Evolutionary conservation across 352 stramenopile genomes (phyloP).

Genomic region (Achlya hypogyna): DNA sequence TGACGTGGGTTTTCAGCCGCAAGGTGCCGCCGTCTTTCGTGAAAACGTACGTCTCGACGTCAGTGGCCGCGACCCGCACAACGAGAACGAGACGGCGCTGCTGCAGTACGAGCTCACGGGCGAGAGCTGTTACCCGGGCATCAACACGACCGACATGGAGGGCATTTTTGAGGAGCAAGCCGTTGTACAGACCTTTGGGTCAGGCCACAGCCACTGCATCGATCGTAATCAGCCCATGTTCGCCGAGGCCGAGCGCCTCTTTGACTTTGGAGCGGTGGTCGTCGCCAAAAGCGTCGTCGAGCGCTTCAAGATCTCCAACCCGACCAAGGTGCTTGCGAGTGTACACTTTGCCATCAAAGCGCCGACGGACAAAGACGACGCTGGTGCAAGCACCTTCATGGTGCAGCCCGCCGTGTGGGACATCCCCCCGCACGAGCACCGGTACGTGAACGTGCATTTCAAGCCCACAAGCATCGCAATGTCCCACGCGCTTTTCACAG

Average conservation of each 20-base stretch:
- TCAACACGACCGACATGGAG: conserved; percentile 79
- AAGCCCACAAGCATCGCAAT: conserved; percentile 77
- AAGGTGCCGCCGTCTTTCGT: conserved; percentile 57
- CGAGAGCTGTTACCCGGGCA: conserved; percentile 91
- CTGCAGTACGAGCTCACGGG: conserved; percentile 82
- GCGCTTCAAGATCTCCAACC: conserved; percentile 92
- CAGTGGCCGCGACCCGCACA: conserved; percentile 51
- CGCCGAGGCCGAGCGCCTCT: conserved; percentile 74
- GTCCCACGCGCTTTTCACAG: conserved; percentile 76
- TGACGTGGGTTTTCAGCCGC: conserved; percentile 75
- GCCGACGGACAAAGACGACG: background rate
- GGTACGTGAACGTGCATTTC: conserved; percentile 92
- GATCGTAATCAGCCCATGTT: conserved; percentile 40
- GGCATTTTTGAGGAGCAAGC: conserved; percentile 94
- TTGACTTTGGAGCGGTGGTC: conserved; percentile 84
- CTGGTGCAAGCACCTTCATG: conserved; percentile 38
- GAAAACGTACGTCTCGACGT: conserved; percentile 68
- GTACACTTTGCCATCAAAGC: conserved; percentile 76
- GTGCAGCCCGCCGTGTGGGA: conserved; percentile 88
- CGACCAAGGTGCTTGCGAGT: conserved; percentile 88
- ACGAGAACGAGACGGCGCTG: conserved; percentile 32
- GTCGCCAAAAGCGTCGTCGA: conserved; percentile 77
- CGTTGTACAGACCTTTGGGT: conserved; percentile 69
- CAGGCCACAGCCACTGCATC: conserved; percentile 12
- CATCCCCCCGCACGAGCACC: conserved; percentile 90